These are phyloP conservation scores for Pleurotus cornucopiae DNA, from an alignment of 768 basidiomycete species.

Conservation along the genomic window DNA sequence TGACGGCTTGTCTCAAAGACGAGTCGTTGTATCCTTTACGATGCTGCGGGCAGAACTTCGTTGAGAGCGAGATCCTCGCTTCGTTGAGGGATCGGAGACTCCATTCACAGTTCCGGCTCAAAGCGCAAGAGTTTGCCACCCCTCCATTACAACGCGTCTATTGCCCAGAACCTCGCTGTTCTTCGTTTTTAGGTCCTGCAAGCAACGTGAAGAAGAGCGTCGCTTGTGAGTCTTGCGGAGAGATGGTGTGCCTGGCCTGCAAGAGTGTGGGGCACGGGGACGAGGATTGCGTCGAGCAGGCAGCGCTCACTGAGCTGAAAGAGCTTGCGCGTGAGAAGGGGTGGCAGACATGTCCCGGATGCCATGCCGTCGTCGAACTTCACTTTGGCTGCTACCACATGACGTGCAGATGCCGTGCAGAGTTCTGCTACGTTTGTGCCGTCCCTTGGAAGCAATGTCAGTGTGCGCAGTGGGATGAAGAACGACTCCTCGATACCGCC, in stretches of 20 bases:
- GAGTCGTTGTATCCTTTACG: conserved; percentile 36
- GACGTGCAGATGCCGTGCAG: conserved; percentile 49
- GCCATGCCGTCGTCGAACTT: conserved; percentile 53
- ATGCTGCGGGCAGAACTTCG: conserved; percentile 30
- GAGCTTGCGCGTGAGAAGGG: conserved; percentile 38
- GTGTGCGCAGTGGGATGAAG: conserved; percentile 66
- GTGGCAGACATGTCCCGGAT: conserved; percentile 66
- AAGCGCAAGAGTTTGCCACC: conserved; percentile 42
- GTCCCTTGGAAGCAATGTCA: conserved; percentile 56
- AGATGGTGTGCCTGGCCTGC: conserved; percentile 42
- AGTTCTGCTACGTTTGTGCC: conserved; percentile 69
- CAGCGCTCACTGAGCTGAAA: conserved; percentile 34
- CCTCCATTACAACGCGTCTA: conserved; percentile 43
- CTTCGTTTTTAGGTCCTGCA: conserved; percentile 46
- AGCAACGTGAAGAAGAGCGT: conserved; percentile 17
- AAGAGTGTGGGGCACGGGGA: conserved; percentile 40
- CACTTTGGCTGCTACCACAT: conserved; percentile 60
- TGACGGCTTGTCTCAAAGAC: conserved; percentile 30
- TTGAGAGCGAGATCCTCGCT: conserved; percentile 15
- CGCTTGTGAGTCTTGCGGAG: conserved; percentile 36
- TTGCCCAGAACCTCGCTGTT: conserved; percentile 45
- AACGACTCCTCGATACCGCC: conserved; percentile 25
- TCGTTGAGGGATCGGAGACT: conserved; percentile 16
- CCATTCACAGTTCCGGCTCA: conserved; percentile 30
- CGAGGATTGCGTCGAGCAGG: conserved; percentile 38